Evolutionary conservation across 345 rosid genomes (phyloP).

Genomic region (Gossypium bickii): DNA sequence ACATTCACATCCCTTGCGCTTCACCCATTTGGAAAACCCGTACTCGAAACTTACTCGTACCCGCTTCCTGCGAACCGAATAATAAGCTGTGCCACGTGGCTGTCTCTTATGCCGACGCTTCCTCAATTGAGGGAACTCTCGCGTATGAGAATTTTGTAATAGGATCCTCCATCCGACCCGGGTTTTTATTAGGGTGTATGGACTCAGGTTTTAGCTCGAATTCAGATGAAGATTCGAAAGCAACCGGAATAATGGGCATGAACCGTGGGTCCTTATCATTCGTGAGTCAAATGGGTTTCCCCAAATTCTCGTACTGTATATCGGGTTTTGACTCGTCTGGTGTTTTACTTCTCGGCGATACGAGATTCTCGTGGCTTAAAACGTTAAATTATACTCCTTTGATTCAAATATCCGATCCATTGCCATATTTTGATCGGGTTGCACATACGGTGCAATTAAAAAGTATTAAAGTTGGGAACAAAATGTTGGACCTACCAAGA

Average conservation of each 20-base stretch:
- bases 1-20: conserved; percentile 39
- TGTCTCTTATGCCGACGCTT: conserved; percentile 52
- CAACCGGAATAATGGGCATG: conserved; percentile 80
- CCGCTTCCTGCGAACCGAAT: conserved; percentile 43
- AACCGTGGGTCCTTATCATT: conserved; percentile 75
- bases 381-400: conserved; percentile 57
- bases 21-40: conserved; percentile 43
- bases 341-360: conserved; percentile 53
- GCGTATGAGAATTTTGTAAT: conserved; percentile 42
- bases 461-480: conserved; percentile 52
- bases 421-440: conserved; percentile 64
- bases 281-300: conserved; percentile 55
- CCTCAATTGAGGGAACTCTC: conserved; percentile 58
- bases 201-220: conserved; percentile 56
- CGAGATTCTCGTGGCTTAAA: conserved; percentile 39
- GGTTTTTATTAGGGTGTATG: conserved; percentile 66
- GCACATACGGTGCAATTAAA: conserved; percentile 66
- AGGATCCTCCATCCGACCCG: conserved; percentile 39
- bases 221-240: conserved; percentile 52
- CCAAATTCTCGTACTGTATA: conserved; percentile 75
- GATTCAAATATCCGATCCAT: conserved; percentile 43
- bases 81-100: conserved; percentile 43
- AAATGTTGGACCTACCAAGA: conserved; percentile 43
- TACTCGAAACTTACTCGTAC: conserved; percentile 42
- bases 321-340: conserved; percentile 69